Base-by-base conservation (phyloP, 306 rosid species). In the Canavalia gladiata region DNA sequence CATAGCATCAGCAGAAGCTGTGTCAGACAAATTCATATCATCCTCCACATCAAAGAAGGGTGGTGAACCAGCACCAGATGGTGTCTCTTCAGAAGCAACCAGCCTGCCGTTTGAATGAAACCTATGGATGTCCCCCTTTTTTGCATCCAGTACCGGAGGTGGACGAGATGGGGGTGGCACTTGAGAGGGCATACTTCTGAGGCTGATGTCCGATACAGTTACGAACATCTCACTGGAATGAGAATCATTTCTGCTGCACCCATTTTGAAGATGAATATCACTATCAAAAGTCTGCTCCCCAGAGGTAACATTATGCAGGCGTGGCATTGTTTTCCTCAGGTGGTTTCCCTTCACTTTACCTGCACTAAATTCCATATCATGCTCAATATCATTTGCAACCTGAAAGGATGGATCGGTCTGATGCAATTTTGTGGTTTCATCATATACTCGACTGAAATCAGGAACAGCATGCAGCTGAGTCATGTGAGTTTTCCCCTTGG, bases 121-220 rank as follows among this genome's bases (percentile, higher is more conserved):
- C 71, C 60, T 86, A 74, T 83, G 6, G 28, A 72, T 42, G 71
- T 76, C 76, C 57, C 84, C 93, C 62, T 83, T 91, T 55, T 62
- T 86, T 37, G 57, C 83, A 79, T 88, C 94, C 68, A 87, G 70
- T 50, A 35, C 57, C 54, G 99, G 98, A 0, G 99, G 99, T 13
- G 90, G 96, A 30, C 98, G 92, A 75, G 94, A 79, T 28, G 99
- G 99, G 10, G 99, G 99, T 12, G 98, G 98, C 84, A 95, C 82
- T 46, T 76, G 87, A 60, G 91, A 89, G 43, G 98, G 97, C 77
- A 69, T 84, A 43, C 97, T 95, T 86, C 93, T 89, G 62, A 95
- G 99, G 80, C 86, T 90, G 78, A 95, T 90, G 52, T 90, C 94
- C 50, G 98, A 81, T 67, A 95, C 86, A 54, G 93, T 82, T 68